Percentiles rank a stretch among this genome's conserved stretches.
Evolutionary conservation across 257 asterid genomes (phyloP).

Genomic region (Gynochthodes officinalis): DNA sequence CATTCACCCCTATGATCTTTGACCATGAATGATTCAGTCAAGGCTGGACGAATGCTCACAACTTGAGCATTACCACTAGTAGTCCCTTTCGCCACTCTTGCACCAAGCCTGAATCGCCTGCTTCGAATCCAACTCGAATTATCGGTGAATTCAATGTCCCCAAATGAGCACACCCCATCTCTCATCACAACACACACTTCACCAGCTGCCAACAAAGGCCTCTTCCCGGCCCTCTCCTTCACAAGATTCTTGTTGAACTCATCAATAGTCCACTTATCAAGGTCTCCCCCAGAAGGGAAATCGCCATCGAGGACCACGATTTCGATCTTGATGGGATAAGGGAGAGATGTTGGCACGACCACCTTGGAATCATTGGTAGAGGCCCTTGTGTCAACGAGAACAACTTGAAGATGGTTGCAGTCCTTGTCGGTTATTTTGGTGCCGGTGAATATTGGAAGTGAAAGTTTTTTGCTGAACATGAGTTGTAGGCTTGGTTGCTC

Average conservation of each 20-base stretch:
- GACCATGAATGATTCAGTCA: slow-evolving; percentile 59
- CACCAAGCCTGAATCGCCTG: slow-evolving; percentile 61
- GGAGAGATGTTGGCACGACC: slow-evolving; percentile 21
- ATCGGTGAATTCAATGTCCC: slow-evolving; percentile 66
- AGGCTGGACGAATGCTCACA: slow-evolving; percentile 42
- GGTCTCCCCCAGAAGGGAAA: slow-evolving; percentile 25
- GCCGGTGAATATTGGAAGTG: slow-evolving; percentile 58
- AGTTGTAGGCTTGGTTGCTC: slow-evolving; percentile 31
- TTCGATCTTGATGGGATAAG: slow-evolving; percentile 41
- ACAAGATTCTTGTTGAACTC: slow-evolving; percentile 42
- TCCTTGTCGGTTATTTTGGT: slow-evolving; percentile 42
- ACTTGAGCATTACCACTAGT: not conserved
- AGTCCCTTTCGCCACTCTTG: slow-evolving; percentile 38
- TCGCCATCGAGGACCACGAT: slow-evolving; percentile 68
- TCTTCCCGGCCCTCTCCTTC: slow-evolving; percentile 56
- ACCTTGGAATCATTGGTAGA: not conserved
- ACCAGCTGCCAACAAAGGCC: slow-evolving; percentile 65
- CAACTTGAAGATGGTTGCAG: slow-evolving; percentile 41
- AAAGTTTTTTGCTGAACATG: slow-evolving; percentile 29
- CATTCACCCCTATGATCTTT: slow-evolving; percentile 82
- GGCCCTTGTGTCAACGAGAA: slow-evolving; percentile 30
- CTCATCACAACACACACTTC: slow-evolving; percentile 42
- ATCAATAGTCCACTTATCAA: slow-evolving; percentile 29
- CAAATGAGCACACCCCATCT: slow-evolving; percentile 42
- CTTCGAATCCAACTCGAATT: slow-evolving; percentile 79